Base-by-base conservation (phyloP, 805 yeast species). In the Kodamaea laetipori region DNA sequence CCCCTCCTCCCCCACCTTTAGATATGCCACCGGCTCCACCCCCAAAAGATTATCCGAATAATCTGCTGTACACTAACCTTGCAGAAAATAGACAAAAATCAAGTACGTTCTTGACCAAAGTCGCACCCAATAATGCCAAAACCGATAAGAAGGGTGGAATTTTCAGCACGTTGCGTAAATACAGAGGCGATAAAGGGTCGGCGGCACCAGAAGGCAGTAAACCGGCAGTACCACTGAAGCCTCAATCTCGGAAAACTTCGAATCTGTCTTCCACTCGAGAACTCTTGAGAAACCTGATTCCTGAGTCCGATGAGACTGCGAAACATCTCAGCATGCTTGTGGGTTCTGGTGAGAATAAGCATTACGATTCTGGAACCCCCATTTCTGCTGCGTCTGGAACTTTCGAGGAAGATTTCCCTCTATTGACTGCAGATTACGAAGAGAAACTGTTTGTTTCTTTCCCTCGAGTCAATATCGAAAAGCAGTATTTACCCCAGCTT, bases 101-200 rank as follows among this genome's bases (percentile, higher is more conserved):
- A 7, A 30, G 34, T 11, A 15, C 34, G 3, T 30, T 30, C 19
- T 30, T 30, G 19, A 30, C 13, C 34, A 30, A 30, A 15, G 34
- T 30, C 10, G 34, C 21, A 4, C 15, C 34, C 8, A 15, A 16
- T 10, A 30, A 30, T 30, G 18, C 19, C 18, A 30, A 30, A 35
- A 23, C 38, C 16, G 28, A 13, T 17, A 53, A 47, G 36, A 66
- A 61, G 39, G 62, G 70, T 41, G 69, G 74, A 0, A 45, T 70
- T 6, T 60, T 71, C 41, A 69, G 72, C 38, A 66, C 74, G 9
- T 57, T 63, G n/a, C 49, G 73, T 25, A 70, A 69, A 44, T 67
- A 61, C 43, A 68, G 73, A 9, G 69, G 67, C 12, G 72, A 67
- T 23, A 66, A 64, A 45, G 71, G 71, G 0, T 69, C 60, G 1